A percentile compares a stretch with the other conserved stretches of the same genome.
These are phyloP conservation scores for Acacia concinna DNA, from an alignment of 331 rosid genomes.

Conservation along the genomic window DNA sequence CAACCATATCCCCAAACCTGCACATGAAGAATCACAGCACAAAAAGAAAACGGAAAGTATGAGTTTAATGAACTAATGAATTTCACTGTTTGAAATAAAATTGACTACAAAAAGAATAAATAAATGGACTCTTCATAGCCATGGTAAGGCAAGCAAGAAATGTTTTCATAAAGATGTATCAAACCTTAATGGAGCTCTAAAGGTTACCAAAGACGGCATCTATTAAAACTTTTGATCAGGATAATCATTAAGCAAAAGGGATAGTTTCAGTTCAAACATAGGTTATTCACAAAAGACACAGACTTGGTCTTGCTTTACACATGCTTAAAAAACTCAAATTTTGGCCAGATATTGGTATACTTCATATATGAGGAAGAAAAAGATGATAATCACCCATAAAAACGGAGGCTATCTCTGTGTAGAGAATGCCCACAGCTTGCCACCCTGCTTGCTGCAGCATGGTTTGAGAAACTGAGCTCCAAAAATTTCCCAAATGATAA, in stretches of 20 bases:
- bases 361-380: conserved; percentile 13
- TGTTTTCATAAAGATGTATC: conserved; percentile 24
- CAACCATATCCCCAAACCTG: conserved; percentile 95
- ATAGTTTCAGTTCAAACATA: conserved; percentile 4
- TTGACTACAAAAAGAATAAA: background rate
- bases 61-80: conserved; percentile 24
- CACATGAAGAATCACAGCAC: conserved; percentile 26
- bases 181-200: conserved; percentile 14
- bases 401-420: conserved; percentile 97
- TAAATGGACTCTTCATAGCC: conserved; percentile 8
- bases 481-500: conserved; percentile 95
- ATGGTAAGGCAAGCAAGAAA: conserved; percentile 18
- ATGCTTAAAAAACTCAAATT: background rate
- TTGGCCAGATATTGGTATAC: conserved; percentile 16
- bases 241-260: background rate
- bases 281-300: conserved; percentile 18
- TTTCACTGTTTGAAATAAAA: conserved; percentile 6
- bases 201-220: conserved; percentile 20
- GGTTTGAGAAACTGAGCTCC: conserved; percentile 99
- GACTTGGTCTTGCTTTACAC: background rate
- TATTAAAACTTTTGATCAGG: conserved; percentile 20
- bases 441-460: conserved; percentile 96
- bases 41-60: conserved; percentile 11
- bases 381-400: conserved; percentile 70
- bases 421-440: conserved; percentile 99